These are phyloP conservation scores for Perkinsus olseni DNA, from an alignment of 169 alveolate genomes.

Conservation along the genomic window DNA sequence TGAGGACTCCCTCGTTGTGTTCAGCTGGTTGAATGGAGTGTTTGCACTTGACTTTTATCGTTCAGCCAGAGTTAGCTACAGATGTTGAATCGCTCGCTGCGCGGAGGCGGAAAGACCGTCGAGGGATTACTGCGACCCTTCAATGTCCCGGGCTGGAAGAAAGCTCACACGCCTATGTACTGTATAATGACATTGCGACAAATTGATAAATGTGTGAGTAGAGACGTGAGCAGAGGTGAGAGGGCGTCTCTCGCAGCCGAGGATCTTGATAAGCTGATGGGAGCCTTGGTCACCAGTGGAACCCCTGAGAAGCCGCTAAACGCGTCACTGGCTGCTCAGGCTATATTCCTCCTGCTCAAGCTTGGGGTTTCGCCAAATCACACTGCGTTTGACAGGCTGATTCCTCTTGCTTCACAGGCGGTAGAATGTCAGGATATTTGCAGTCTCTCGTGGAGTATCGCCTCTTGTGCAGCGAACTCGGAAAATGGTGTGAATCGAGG, in stretches of 20 bases:
- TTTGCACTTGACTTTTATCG: too few relatives aligned
- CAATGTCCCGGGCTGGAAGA: neutral
- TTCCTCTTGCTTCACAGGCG: neutral
- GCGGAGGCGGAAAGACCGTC: neutral
- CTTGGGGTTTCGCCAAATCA: neutral
- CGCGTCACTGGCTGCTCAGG: neutral
- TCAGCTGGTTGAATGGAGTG: too few relatives aligned
- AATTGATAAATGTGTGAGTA: neutral
- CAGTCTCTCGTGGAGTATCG: neutral
- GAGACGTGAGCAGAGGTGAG: neutral
- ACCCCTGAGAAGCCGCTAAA: neutral
- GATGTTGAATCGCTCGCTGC: neutral
- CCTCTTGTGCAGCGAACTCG: neutral
- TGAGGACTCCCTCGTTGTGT: too few relatives aligned
- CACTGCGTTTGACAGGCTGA: neutral
- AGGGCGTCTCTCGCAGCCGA: neutral
- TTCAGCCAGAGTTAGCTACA: neutral
- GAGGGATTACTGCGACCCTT: neutral
- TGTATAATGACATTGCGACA: neutral
- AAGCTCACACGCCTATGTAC: neutral
- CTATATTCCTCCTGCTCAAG: neutral
- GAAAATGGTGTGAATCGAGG: neutral
- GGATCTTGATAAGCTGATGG: neutral
- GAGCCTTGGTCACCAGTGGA: neutral
- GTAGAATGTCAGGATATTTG: neutral